Evolutionary conservation across 768 basidiomycete species (phyloP), one percentile per base, ranked within the genome.

Genomic region (Suillus americanus): DNA sequence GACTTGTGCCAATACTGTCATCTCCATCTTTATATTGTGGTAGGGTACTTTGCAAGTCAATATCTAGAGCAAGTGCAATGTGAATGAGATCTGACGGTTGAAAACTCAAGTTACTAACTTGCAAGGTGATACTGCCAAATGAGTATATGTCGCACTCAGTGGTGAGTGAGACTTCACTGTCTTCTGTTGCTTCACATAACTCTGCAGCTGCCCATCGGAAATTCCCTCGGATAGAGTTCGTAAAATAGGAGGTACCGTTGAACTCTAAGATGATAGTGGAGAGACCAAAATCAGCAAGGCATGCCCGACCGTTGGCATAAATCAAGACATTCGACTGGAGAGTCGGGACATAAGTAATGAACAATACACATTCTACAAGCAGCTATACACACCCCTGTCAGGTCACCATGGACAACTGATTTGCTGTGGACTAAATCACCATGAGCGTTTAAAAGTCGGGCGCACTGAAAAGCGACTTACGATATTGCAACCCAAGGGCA

Each of bases 221-320:
- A 25, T 76, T 78, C 2, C 83, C 84, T 35, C 71, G 64, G 33
- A 74, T 53, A 12, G 48, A 25, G 73, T 79, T 79, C 23, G 73
- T 77, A 48, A 76, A 23, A 54, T 74, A 74, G 12, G 73, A 61
- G 35, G 74, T 73, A 14, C 68, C 74, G 51, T 65, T 28, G 30
- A 76, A 73, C 30, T 77, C 76, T 7, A 28, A 20, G 4, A 20
- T 61, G 62, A 65, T 56, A 20, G 74, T 30, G 2, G 73, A 74
- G 20, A 83, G 74, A 6, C 84, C 83, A 65, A 85, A 85, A 67
- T 85, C 84, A 2, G 82, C 78, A 7, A 85, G 72, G 56, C 80
- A 80, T 14, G 83, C 83, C 14, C 75, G 71, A 20, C 75, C 75
- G 4, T 73, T 40, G 6, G 72, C 75, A 9, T 78, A 77, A 14